These are phyloP conservation scores for Lecanoromycetidae sp. DNA, from an alignment of 2,329 filamentous ascomycete genomes.

Conservation along the genomic window DNA sequence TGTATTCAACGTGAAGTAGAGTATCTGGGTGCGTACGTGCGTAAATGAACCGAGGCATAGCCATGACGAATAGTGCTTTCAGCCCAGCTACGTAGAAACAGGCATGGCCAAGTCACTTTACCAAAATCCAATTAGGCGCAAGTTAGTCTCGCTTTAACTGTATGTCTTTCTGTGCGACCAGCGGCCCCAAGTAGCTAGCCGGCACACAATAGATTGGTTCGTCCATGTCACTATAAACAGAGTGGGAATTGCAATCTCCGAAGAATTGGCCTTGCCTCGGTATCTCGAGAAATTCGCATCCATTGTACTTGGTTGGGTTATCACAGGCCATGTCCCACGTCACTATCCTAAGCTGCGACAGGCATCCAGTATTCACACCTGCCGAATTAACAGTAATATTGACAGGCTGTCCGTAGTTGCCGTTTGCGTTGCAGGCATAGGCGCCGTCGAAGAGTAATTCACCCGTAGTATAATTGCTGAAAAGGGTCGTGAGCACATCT, in stretches of 20 bases:
- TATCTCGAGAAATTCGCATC: constrained; percentile 14
- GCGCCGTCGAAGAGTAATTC: constrained; percentile 15
- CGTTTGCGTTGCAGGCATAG: constrained; percentile 12
- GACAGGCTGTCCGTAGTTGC: constrained; percentile 1
- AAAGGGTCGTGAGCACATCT: constrained; percentile 2
- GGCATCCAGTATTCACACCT: constrained; percentile 13
- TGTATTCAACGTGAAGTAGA: too few relatives aligned
- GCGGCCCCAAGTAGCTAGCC: constrained; percentile 8
- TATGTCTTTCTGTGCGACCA: constrained; percentile 6
- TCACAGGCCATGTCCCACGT: constrained; percentile 15
- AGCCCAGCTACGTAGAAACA: too few relatives aligned
- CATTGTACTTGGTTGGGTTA: neutral
- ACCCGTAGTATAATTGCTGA: constrained; percentile 12
- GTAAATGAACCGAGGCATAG: too few relatives aligned
- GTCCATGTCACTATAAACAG: constrained; percentile 1
- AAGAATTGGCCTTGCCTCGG: constrained; percentile 5
- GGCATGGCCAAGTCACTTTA: too few relatives aligned
- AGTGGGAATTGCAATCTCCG: neutral
- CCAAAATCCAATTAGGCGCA: too few relatives aligned
- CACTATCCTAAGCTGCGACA: constrained; percentile 7
- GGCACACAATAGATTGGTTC: constrained; percentile 7
- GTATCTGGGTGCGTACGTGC: too few relatives aligned
- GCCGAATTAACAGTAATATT: constrained; percentile 9
- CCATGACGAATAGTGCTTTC: too few relatives aligned
- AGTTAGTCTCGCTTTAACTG: neutral